Base-by-base conservation (phyloP, 257 asterid genomes). In the Solanum appendiculatum region DNA sequence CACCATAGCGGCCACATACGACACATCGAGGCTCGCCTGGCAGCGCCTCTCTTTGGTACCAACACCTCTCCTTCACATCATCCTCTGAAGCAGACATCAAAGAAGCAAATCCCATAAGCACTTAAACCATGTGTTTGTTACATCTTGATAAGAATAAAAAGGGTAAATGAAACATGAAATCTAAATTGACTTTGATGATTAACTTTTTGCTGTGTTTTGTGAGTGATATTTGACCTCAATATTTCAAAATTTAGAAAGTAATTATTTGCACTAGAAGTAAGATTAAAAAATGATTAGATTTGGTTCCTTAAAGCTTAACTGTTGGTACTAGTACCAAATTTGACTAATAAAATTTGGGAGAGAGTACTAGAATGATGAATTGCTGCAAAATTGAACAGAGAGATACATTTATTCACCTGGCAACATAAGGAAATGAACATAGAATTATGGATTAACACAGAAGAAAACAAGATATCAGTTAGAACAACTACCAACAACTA, bases 1-100 rank as follows among this genome's bases (percentile, higher is more conserved):
- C 99, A 73, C 99, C 99, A 70, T 93, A 96, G 48, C 98, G 95
- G 75, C 98, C 97, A 83, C 99, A 96, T 83, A 95, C 87, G 51
- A 88, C 86, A 85, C 99, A 96, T 60, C 73, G 90, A 75, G 98
- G 98, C 73, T 96, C 99, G 64, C 96, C 98, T 2, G 94, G 91
- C 75, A 92, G 77, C 86, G 98, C 98, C 90, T 94, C 98, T 90
- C 99, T 95, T 91, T 95, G 99, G 88, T 95, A 94, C 95, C 93
- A 91, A 88, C 98, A 91, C 86, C 92, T 89, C 90, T 89, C 91
- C 90, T 94, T 95, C 86, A 94, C 98, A 81, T 91, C 92, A 92
- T 86, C 91, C 36, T 86, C 97, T 89, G 89, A 90, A 86, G 48
- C 89, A 75, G 69, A 89, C 34, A 42, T 60, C 37, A 86, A 36